Evolutionary conservation across 306 rosid species (phyloP), one percentile per base, ranked within the genome.

Genomic region (Vicia faba): DNA sequence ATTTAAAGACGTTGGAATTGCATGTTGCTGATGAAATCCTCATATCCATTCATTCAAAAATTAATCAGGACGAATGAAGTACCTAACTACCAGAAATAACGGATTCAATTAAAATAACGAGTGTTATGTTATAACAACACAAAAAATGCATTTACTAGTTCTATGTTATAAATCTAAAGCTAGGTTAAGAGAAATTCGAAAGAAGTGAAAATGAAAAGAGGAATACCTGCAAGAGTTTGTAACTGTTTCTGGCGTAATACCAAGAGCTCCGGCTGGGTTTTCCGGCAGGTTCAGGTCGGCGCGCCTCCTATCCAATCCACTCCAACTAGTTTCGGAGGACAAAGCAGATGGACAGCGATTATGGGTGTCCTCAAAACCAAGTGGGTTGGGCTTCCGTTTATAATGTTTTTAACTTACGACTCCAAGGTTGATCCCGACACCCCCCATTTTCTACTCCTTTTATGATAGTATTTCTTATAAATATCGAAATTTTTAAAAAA

Each of bases 1-100:
- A 78, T 72, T 85, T 80, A 72, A 75, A 28, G 28, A 72, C 64
- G 69, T 72, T 75, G 45, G 66, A 61, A 62, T 80, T 83, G 77
- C 85, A 74, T 44, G 85, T 74, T 61, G 80, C 78, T 8, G 84
- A 75, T n/a, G 84, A 75, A 67, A 78, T 60, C 8, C 51, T 23
- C 77, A 75, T 59, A 45, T 58, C 80, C 76, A 59, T 72, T 62
- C 61, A 61, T 41, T 54, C 61, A 71, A 50, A 72, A 74, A 44
- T 66, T 64, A 44, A 11, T 54, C 72, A 26, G 4, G 76, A 50
- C 10, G 4, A 74, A 51, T 12, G 31, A 79, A 68, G 15, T 51
- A 66, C 71, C 83, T 81, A 50, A 4, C 25, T 48, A 75, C 33
- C 66, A 77, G 67, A 80, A 70, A 28, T 28, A 1, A 28, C 31